Base-by-base conservation (phyloP, 1,284 basidiomycete genomes). In the Anthracocystis walkeri region DNA sequence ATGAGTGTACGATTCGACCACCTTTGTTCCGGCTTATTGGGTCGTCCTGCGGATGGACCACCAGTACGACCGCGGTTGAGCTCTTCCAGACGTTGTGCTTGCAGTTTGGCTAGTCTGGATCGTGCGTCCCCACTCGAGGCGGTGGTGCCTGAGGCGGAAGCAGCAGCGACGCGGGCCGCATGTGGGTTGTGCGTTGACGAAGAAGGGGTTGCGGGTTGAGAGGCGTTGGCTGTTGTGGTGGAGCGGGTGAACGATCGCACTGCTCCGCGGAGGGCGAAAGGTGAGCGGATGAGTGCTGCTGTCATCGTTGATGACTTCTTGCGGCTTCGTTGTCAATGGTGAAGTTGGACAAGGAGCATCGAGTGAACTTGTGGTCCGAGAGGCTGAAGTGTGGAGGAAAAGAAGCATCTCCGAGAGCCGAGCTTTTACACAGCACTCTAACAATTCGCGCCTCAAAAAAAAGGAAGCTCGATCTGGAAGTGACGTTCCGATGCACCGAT, bases 1-100 rank as follows among this genome's bases (percentile, higher is more conserved):
- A 77, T 73, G 8, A 77, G 48, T 2, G 75, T 77, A 11, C 70
- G 75, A 12, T 69, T 73, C 27, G 75, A 77, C 75, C 75, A 77
- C 23, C 49, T 59, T 23, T 77, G 75, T 21, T 75, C 58, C 2
- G 72, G 72, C 31, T 44, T 57, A 20, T 58, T 69, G 4, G 68
- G 25, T n/a, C 51, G 38, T 5, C 45, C 55, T 11, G 29, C 44
- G 12, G 60, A 33, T 8, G 52, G 35, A 5, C 20, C 29, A 31
- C 66, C 38, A 3, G 21, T 25, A 27, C 58, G 61, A 18, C 53
- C 50, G 4, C 72, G 44, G 8, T 63, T 64, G 10, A 75, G 63
- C 51, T 75, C 72, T 49, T 75, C 65, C 21, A 75, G 48, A 2
- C 66, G 45, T 25, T 74, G 61, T 1, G 65, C 65, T 38, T 74